A percentile compares a stretch with the other conserved stretches of the same genome.
These are phyloP conservation scores for Dictyostelium citrinum DNA, from an alignment of 78 protist species.

Conservation along the genomic window DNA sequence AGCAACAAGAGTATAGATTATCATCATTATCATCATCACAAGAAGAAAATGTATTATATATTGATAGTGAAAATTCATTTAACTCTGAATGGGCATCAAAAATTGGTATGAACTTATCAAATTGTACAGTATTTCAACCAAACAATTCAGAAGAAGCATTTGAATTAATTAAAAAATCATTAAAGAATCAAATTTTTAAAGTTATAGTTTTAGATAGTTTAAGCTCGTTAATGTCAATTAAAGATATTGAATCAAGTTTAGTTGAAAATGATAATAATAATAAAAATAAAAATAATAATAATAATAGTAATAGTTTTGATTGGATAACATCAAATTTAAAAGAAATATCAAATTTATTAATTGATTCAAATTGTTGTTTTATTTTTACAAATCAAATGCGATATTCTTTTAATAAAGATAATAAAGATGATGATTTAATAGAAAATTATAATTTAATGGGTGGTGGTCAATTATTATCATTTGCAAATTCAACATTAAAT, in stretches of 20 bases:
- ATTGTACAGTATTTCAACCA: constrained; percentile 28
- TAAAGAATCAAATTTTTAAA: neutral
- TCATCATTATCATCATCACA: neutral
- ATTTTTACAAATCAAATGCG: constrained; percentile 47
- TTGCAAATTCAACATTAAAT: constrained; percentile 14
- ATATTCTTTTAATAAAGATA: neutral
- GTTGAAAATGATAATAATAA: neutral
- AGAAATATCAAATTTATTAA: neutral
- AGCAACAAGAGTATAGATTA: neutral
- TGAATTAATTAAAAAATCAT: neutral
- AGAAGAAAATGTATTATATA: neutral
- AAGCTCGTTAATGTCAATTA: neutral
- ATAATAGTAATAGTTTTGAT: neutral
- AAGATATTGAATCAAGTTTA: neutral
- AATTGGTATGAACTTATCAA: neutral
- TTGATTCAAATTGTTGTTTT: constrained; percentile 1
- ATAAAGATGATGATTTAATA: neutral
- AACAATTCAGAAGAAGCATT: constrained; percentile 30
- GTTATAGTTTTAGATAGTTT: constrained; percentile 34
- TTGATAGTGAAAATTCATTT: constrained; percentile 64
- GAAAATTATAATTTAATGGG: neutral
- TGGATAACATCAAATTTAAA: neutral
- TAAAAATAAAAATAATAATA: too few species aligned
- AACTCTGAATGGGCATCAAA: constrained; percentile 31
- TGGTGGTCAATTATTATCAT: neutral